Conservation (phyloP, 257 asterid genomes). For the Haberlea rhodopensis region DNA sequence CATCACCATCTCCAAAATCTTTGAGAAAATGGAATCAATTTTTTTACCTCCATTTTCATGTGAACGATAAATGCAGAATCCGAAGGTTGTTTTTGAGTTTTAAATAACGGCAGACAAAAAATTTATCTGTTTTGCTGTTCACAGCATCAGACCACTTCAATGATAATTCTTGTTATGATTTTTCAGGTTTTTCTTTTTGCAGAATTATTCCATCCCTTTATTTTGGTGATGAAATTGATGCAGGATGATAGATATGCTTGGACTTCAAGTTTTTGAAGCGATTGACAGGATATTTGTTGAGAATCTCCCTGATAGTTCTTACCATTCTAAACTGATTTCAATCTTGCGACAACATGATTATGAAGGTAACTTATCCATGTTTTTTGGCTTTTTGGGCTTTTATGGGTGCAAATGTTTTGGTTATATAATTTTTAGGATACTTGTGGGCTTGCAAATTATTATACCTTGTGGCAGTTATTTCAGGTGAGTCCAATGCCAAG, state of each 20-base stretch:
- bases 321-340: constrained; percentile 30
- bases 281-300: constrained; percentile 23
- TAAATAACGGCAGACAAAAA: background rate
- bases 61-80: background rate
- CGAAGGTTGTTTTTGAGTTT: background rate
- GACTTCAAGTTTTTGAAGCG: constrained; percentile 26
- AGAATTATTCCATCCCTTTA: constrained; percentile 13
- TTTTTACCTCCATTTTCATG: background rate
- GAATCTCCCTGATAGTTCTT: constrained; percentile 28
- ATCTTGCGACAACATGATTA: constrained; percentile 26
- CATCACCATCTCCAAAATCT: constrained; percentile 6
- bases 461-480: constrained; percentile 15
- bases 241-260: constrained; percentile 47
- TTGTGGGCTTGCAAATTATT: constrained; percentile 16
- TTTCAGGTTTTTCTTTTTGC: constrained; percentile 1
- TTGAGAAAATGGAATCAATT: constrained; percentile 5
- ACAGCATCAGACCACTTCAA: background rate
- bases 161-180: background rate
- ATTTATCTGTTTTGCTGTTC: constrained; percentile 1
- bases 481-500: constrained; percentile 35
- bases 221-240: constrained; percentile 20
- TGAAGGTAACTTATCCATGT: constrained; percentile 33
- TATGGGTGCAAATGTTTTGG: background rate
- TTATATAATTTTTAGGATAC: background rate
- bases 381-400: background rate